Evolutionary conservation across 495 filamentous ascomycete species (phyloP).

Genomic region (Penicillium simplicissimum): DNA sequence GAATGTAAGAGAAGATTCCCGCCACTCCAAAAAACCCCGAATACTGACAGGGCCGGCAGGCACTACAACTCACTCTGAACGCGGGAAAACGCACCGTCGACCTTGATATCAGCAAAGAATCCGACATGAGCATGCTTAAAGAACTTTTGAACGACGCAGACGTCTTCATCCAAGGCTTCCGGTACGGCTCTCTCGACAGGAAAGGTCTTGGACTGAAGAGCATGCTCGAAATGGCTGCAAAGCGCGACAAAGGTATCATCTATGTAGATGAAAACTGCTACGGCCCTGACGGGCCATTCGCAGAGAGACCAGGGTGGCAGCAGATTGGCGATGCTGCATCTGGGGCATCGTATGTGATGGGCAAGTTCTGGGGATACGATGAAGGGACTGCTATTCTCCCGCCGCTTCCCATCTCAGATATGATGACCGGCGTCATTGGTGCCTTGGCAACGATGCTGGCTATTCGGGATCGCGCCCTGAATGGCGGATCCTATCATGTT

Average conservation of each 20-base stretch:
- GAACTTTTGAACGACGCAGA: constrained; percentile 53
- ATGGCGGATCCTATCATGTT: constrained; percentile 33
- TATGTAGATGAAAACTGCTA: constrained; percentile 69
- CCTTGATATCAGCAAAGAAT: constrained; percentile 48
- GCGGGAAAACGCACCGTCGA: constrained; percentile 58
- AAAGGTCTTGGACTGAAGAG: constrained; percentile 51
- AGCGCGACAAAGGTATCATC: constrained; percentile 56
- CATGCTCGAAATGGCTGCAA: constrained; percentile 48
- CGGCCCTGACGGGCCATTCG: constrained; percentile 41
- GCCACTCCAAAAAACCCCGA: not conserved
- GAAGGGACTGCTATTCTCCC: constrained; percentile 65
- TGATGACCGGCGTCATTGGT: constrained; percentile 61
- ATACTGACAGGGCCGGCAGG: constrained; percentile 17
- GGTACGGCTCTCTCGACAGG: constrained; percentile 50
- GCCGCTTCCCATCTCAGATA: constrained; percentile 71
- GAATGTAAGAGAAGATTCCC: constrained; percentile 23
- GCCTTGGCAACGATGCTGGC: constrained; percentile 55
- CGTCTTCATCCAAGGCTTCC: constrained; percentile 60
- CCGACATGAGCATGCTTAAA: constrained; percentile 43
- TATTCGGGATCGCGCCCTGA: constrained; percentile 25
- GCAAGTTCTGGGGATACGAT: constrained; percentile 54
- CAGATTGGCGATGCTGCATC: constrained; percentile 49
- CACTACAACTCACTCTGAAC: constrained; percentile 44
- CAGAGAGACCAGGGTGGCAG: constrained; percentile 46
- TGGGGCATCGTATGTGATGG: constrained; percentile 20